Evolutionary conservation across 2,329 filamentous ascomycete genomes (phyloP).

Genomic region (Xylariaceae sp.): DNA sequence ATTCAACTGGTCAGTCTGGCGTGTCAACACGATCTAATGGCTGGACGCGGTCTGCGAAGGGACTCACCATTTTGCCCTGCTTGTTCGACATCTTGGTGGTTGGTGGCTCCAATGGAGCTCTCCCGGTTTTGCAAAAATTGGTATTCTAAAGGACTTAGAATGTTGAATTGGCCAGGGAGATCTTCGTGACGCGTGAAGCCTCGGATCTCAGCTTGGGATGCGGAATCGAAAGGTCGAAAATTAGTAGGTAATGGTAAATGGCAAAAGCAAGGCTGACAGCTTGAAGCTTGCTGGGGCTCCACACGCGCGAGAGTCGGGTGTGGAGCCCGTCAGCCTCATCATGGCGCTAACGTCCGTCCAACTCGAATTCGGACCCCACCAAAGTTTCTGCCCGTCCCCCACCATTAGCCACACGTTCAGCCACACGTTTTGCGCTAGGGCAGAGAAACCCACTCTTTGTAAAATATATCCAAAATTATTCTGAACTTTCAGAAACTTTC

Average conservation of each 20-base stretch:
- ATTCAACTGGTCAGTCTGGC: conserved; percentile 53
- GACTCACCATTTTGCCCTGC: conserved; percentile 98
- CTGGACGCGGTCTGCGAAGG: conserved; percentile 35
- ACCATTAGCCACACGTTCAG: conserved; percentile 24
- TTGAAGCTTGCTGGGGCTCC: conserved; percentile 8
- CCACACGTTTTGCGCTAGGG: conserved; percentile 24
- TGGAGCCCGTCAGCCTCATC: conserved; percentile 11
- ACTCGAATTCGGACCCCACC: conserved; percentile 21
- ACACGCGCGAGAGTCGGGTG: conserved; percentile 4
- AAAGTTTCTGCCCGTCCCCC: conserved; percentile 4
- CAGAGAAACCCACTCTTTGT: conserved; percentile 30
- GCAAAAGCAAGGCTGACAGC: conserved; percentile 28
- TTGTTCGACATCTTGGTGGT: conserved; percentile 70
- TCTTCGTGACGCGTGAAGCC: conserved; percentile 35
- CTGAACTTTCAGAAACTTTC: conserved; percentile 1
- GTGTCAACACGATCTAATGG: conserved; percentile 50
- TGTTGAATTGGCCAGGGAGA: conserved; percentile 35
- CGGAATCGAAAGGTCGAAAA: conserved; percentile 34
- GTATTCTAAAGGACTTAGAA: conserved; percentile 25
- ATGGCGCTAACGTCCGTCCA: background rate
- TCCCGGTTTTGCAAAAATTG: conserved; percentile 42
- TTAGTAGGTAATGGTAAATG: conserved; percentile 32
- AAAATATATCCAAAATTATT: conserved; percentile 22
- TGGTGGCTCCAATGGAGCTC: conserved; percentile 41
- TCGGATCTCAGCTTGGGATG: conserved; percentile 40